These are phyloP conservation scores for Mucor racemosus DNA, from an alignment of 371 early-diverging fungal genomes.

Conservation along the genomic window DNA sequence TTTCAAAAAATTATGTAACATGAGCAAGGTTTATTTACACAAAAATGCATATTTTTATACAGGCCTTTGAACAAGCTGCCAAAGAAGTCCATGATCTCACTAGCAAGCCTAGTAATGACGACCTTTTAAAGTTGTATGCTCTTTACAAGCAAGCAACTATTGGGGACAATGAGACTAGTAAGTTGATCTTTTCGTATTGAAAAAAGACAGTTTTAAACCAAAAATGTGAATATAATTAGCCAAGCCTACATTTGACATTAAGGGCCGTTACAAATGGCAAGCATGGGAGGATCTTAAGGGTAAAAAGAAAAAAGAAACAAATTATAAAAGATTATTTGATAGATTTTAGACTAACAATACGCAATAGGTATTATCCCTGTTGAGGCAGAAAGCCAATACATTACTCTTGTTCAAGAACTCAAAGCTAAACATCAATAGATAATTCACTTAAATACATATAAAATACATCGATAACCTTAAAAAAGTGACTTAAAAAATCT, in stretches of 20 bases:
- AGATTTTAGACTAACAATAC: background rate
- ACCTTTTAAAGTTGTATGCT: constrained; percentile 78
- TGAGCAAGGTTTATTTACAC: background rate
- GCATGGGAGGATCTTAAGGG: constrained; percentile 77
- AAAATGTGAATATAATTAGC: constrained; percentile 16
- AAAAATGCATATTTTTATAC: background rate
- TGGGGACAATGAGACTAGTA: constrained; percentile 74
- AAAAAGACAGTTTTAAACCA: background rate
- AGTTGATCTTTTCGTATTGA: background rate
- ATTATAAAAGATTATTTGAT: background rate
- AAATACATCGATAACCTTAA: constrained; percentile 5
- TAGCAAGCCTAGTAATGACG: constrained; percentile 66
- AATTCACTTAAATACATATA: background rate
- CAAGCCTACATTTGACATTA: constrained; percentile 68
- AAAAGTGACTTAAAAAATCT: constrained; percentile 8
- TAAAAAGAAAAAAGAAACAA: too few species aligned
- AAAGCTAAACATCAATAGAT: constrained; percentile 45
- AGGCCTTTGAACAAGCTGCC: constrained; percentile 65
- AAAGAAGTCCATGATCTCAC: constrained; percentile 61
- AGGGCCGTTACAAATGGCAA: constrained; percentile 82
- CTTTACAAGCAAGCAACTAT: constrained; percentile 86
- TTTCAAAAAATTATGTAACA: background rate
- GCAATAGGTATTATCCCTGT: constrained; percentile 36
- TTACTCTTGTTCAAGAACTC: constrained; percentile 70
- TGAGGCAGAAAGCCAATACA: constrained; percentile 80